Evolutionary conservation across 208 protist species (phyloP).

Genomic region (Trypanosoma grayi): DNA sequence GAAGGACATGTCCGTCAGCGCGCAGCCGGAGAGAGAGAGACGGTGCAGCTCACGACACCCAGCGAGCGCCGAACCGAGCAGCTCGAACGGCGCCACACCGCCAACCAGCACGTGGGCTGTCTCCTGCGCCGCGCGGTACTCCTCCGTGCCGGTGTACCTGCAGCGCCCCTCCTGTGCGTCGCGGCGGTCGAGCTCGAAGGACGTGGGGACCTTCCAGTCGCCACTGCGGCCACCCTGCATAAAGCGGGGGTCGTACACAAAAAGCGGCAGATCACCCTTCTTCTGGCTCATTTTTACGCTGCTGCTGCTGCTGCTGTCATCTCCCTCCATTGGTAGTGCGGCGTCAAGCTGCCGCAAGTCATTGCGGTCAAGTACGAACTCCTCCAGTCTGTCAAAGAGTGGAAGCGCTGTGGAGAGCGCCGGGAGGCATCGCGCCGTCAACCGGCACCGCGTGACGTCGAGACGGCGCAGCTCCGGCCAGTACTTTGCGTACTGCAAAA

Average conservation of each 20-base stretch:
- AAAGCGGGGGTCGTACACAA: conserved; percentile 60
- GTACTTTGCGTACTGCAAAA: conserved; percentile 32
- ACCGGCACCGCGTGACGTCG: conserved; percentile 69
- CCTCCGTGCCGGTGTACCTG: conserved; percentile 46
- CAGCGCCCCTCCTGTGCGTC: conserved; percentile 53
- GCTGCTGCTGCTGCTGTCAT: not conserved
- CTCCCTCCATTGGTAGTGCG: not conserved
- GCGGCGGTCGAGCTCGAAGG: conserved; percentile 71
- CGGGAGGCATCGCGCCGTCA: conserved; percentile 38
- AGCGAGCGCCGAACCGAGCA: conserved; percentile 51
- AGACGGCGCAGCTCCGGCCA: conserved; percentile 56
- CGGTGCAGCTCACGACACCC: conserved; percentile 37
- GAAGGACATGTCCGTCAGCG: conserved; percentile 42
- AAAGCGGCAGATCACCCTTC: conserved; percentile 35
- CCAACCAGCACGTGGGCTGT: not conserved
- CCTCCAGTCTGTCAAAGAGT: conserved; percentile 30
- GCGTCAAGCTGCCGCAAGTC: conserved; percentile 33
- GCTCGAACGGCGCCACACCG: conserved; percentile 22
- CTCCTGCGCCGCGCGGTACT: not conserved
- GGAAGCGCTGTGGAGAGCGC: conserved; percentile 35
- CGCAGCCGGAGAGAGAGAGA: conserved; percentile 56
- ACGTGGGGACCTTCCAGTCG: conserved; percentile 58
- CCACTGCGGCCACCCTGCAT: conserved; percentile 30
- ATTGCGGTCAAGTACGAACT: conserved; percentile 64
- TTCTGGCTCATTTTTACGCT: not conserved